A percentile compares a stretch with the other conserved stretches of the same genome.
Evolutionary conservation across 805 yeast genomes (phyloP).

Genomic region (Ascoidea asiatica): DNA sequence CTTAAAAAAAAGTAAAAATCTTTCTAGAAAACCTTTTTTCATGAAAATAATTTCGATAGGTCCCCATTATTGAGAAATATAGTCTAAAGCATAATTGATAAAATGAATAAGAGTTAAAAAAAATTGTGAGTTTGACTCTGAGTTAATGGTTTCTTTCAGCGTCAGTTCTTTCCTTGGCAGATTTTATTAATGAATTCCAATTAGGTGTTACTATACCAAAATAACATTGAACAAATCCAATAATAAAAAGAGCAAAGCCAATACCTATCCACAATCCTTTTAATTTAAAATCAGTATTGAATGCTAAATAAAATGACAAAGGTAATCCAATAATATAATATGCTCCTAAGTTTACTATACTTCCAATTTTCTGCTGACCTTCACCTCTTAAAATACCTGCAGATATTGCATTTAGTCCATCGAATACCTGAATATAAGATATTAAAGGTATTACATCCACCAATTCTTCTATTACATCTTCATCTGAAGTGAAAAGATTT

Average conservation of each 20-base stretch:
- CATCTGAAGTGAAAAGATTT: constrained; percentile 45
- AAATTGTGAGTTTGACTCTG: too few relatives aligned
- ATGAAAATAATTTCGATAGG: too few relatives aligned
- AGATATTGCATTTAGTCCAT: constrained; percentile 54
- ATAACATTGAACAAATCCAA: constrained; percentile 28
- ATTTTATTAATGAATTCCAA: constrained; percentile 6
- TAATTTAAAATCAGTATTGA: constrained; percentile 33
- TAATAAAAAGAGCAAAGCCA: constrained; percentile 35
- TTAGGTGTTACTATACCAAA: constrained; percentile 3
- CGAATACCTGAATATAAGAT: constrained; percentile 58
- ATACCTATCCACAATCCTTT: constrained; percentile 57
- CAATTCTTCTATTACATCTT: constrained; percentile 38
- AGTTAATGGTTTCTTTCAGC: constrained; percentile 5
- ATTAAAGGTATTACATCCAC: constrained; percentile 43
- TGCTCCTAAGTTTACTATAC: constrained; percentile 39
- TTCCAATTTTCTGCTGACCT: constrained; percentile 57
- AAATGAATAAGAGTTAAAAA: too few relatives aligned
- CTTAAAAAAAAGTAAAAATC: too few relatives aligned
- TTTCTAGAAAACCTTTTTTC: too few relatives aligned
- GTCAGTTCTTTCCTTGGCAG: constrained; percentile 6
- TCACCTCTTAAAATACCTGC: constrained; percentile 74
- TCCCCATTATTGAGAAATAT: too few relatives aligned
- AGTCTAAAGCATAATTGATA: too few relatives aligned
- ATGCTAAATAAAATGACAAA: constrained; percentile 38
- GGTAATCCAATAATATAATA: constrained; percentile 57